These are phyloP conservation scores for Carpinus fangiana DNA, from an alignment of 306 rosid genomes.

Conservation along the genomic window DNA sequence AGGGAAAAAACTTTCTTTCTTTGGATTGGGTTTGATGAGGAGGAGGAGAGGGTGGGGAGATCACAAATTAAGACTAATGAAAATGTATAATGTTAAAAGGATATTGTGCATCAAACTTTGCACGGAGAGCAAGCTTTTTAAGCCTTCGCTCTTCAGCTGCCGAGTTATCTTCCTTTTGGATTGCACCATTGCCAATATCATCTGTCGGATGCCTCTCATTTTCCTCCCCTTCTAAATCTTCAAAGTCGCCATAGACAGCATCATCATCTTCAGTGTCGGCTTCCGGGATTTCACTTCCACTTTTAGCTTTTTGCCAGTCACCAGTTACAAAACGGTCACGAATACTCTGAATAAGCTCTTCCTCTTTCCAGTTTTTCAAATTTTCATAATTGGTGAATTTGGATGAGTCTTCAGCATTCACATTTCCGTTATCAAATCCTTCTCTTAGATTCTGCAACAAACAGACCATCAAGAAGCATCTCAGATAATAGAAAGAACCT, in stretches of 20 bases:
- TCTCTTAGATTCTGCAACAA: constrained; percentile 40
- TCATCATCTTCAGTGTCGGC: constrained; percentile 43
- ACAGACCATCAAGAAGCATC: constrained; percentile 3
- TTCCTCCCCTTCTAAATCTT: constrained; percentile 83
- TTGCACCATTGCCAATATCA: constrained; percentile 24
- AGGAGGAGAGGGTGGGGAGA: neutral
- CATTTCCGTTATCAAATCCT: constrained; percentile 46
- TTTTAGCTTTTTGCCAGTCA: constrained; percentile 85
- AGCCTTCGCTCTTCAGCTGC: constrained; percentile 68
- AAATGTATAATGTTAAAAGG: constrained; percentile 48
- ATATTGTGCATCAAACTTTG: constrained; percentile 86
- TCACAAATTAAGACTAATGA: neutral
- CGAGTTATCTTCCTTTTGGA: constrained; percentile 42
- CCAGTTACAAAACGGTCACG: constrained; percentile 86
- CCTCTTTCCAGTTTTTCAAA: constrained; percentile 48
- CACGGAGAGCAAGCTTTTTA: constrained; percentile 83
- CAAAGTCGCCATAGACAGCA: constrained; percentile 77
- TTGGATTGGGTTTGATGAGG: neutral
- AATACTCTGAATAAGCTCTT: constrained; percentile 46
- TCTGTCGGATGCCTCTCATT: constrained; percentile 34
- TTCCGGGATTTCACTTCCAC: constrained; percentile 48
- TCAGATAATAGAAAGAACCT: neutral
- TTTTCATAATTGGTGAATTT: constrained; percentile 50
- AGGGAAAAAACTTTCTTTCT: neutral
- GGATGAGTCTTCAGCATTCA: constrained; percentile 72